Conservation (phyloP, 73 alveolate genomes). For the Paramecium tetraurelia region DNA sequence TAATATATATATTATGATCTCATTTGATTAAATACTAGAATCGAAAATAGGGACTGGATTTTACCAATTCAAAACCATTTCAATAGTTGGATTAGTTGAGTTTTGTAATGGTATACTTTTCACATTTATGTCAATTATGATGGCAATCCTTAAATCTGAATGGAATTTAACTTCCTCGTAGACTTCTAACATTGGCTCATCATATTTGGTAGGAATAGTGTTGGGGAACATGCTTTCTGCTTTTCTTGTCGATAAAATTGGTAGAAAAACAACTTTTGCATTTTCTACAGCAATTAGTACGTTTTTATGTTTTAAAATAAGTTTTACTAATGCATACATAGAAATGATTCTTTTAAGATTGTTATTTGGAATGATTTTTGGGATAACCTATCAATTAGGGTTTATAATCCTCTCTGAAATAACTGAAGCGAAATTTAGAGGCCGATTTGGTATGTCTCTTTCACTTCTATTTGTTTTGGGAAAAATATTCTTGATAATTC, state of each 20-base stretch:
- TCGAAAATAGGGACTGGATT: neutral
- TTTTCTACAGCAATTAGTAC: neutral
- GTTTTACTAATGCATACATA: neutral
- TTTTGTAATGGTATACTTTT: neutral
- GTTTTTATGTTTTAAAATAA: neutral
- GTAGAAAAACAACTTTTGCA: neutral
- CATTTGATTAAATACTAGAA: neutral
- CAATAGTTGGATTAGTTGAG: neutral
- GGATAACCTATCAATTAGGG: slow-evolving; percentile 4
- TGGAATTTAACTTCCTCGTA: neutral
- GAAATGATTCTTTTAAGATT: neutral
- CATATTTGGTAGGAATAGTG: neutral
- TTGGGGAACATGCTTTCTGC: neutral
- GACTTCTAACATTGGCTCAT: neutral
- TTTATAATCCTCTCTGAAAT: neutral
- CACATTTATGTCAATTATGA: neutral
- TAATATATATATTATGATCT: neutral
- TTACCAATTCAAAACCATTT: neutral
- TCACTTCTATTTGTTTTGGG: neutral
- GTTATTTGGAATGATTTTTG: neutral
- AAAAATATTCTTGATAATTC: neutral
- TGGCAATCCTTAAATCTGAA: neutral
- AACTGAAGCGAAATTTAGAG: neutral
- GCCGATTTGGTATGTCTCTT: neutral
- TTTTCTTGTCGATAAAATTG: neutral